phyloP scores from a whole-genome alignment of 2,329 filamentous ascomycete genomes.

The Emericellopsis cladophorae region DNA sequence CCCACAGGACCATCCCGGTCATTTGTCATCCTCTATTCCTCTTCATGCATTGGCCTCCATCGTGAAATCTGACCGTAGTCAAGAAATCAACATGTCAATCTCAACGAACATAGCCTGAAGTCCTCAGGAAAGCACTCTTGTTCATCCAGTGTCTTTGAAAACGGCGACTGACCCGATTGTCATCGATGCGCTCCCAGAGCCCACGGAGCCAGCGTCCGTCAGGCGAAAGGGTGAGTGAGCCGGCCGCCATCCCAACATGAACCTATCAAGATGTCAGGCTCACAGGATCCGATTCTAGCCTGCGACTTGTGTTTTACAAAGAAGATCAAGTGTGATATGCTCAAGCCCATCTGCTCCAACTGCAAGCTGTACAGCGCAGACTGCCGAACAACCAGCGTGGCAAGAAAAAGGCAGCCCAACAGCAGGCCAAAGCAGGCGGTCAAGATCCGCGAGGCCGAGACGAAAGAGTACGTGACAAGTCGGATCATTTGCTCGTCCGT shows the following conservation, averaged over 20 bases:
- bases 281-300: constrained; percentile 8
- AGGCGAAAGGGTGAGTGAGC: neutral
- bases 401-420: constrained; percentile 10
- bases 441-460: neutral
- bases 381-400: constrained; percentile 16
- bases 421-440: neutral
- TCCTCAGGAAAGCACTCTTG: no score
- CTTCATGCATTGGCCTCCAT: no score
- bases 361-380: constrained; percentile 26
- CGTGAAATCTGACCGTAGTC: no score
- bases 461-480: neutral
- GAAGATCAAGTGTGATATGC: constrained; percentile 32
- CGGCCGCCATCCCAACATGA: no score
- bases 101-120: no score
- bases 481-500: neutral
- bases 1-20: no score
- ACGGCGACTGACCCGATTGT: no score
- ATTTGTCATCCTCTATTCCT: no score
- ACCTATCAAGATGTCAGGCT: no score
- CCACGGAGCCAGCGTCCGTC: neutral
- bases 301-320: constrained; percentile 31
- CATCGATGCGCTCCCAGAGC: no score
- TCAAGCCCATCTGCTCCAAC: constrained; percentile 29
- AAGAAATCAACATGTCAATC: no score
- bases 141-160: no score